Conservation (phyloP, 371 early-diverging fungal genomes). For the Coemansia sp. region DNA sequence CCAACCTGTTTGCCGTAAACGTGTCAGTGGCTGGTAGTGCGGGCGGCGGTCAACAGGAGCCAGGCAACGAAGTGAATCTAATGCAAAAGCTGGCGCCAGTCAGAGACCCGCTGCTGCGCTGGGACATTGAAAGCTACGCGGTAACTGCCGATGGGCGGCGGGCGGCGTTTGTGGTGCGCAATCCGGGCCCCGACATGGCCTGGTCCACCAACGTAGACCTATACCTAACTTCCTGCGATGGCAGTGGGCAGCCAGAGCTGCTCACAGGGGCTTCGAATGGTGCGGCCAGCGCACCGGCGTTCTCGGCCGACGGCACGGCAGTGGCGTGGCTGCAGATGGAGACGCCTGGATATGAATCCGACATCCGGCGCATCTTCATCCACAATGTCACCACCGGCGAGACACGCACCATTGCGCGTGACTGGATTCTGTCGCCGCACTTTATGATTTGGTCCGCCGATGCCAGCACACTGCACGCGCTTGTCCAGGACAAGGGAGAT, state of each 20-base stretch:
- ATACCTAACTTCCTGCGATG: conserved; percentile 18
- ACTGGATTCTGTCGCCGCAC: conserved; percentile 67
- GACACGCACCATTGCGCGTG: conserved; percentile 53
- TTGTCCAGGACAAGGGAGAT: conserved; percentile 60
- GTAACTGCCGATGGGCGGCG: conserved; percentile 51
- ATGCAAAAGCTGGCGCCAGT: conserved; percentile 9
- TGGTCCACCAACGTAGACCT: conserved; percentile 32
- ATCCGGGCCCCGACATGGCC: conserved; percentile 12
- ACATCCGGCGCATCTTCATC: conserved; percentile 65
- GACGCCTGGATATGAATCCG: conserved; percentile 71
- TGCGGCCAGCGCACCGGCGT: conserved; percentile 25
- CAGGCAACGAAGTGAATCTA: conserved; percentile 11
- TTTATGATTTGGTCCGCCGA: conserved; percentile 61
- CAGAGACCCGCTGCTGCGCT: conserved; percentile 25
- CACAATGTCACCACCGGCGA: conserved; percentile 43
- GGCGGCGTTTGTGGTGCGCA: conserved; percentile 32
- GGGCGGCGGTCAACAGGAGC: not conserved
- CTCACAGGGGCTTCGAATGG: conserved; percentile 49
- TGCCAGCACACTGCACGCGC: conserved; percentile 52
- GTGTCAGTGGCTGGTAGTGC: not conserved
- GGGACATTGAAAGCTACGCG: conserved; percentile 20
- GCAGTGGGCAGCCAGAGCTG: conserved; percentile 26
- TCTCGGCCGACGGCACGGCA: conserved; percentile 31
- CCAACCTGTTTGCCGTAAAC: conserved; percentile 25
- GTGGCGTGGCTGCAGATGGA: conserved; percentile 70